Evolutionary conservation across 495 filamentous ascomycete species (phyloP).

Genomic region (Pyrenopolyporus hunteri): DNA sequence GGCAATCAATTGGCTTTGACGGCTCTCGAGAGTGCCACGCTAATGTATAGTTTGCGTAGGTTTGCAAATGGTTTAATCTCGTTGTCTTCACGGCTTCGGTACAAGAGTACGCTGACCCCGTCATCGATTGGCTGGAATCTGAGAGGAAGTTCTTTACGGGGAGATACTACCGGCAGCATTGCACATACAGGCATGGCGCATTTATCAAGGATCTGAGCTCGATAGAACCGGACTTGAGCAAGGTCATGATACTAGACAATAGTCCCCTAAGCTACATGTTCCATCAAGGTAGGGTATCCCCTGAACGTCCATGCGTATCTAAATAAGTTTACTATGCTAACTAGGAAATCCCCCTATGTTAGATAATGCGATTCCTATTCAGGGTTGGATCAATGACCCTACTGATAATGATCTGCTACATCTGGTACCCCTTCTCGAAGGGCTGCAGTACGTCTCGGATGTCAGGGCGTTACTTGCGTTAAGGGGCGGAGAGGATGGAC

Average conservation of each 20-base stretch:
- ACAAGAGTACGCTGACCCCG: conserved; percentile 97
- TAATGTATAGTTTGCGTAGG: conserved; percentile 47
- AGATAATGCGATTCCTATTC: conserved; percentile 95
- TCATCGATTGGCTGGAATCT: conserved; percentile 98
- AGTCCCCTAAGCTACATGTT: conserved; percentile 98
- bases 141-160: conserved; percentile 94
- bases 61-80: conserved; percentile 98
- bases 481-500: conserved; percentile 77
- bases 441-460: conserved; percentile 93
- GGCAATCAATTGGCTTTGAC: conserved; percentile 6
- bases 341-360: conserved; percentile 3
- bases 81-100: conserved; percentile 96
- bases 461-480: conserved; percentile 88
- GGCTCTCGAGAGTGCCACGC: conserved; percentile 4
- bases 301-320: conserved; percentile 3
- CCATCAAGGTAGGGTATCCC: conserved; percentile 77
- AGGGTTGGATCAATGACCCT: conserved; percentile 91
- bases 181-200: conserved; percentile 90
- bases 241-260: conserved; percentile 98
- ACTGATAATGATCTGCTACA: conserved; percentile 91
- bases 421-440: conserved; percentile 91
- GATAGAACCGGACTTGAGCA: conserved; percentile 93
- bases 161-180: conserved; percentile 94
- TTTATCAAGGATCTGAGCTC: conserved; percentile 98
- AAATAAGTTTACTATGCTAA: conserved; percentile 22